Evolutionary conservation across 1,284 basidiomycete genomes (phyloP), one percentile per base, ranked within the genome.

Genomic region (Cerrena zonata): DNA sequence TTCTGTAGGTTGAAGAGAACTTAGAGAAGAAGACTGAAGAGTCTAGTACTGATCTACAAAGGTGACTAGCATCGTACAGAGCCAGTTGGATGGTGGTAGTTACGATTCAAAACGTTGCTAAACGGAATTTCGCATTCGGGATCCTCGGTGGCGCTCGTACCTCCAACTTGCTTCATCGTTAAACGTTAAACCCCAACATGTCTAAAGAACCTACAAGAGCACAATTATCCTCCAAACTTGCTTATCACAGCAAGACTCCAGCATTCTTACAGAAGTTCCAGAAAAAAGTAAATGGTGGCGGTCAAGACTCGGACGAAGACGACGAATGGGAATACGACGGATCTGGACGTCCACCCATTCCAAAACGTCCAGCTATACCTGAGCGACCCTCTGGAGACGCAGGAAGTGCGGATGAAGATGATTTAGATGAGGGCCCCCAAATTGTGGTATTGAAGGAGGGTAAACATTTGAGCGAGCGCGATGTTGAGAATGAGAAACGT

Each of bases 391-490:
- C 75, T 23, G 81, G 83, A 53, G 81, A 91, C 57, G 82, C 80
- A 39, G 86, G 86, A 41, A 87, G 83, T 59, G 82, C 75, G 19
- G 82, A 82, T 53, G 91, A 91, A 51, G 87, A 91, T 47, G 78
- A 76, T 18, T 80, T 66, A 0, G 91, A 93, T 57, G 91, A 94
- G 67, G 83, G 78, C 56, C 91, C 91, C 5, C 87, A 90, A 64
- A 81, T 94, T 2, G 88, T 94, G 1, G 91, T 94, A 7, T 65
- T 94, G 57, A 89, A 79, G 62, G 80, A 86, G 59, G 91, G 91
- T 24, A 91, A 89, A 61, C 91, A 94, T 69, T 70, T 94, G 45
- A 82, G 76, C 2, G 82, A 77, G 53, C 68, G 77, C 47, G 87
- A 94, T 61, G 89, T 77, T 2, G 86, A 89, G 73, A 84, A 88